These are phyloP conservation scores for Parastagonospora nodorum DNA, from an alignment of 2,329 filamentous ascomycete genomes.

Conservation along the genomic window DNA sequence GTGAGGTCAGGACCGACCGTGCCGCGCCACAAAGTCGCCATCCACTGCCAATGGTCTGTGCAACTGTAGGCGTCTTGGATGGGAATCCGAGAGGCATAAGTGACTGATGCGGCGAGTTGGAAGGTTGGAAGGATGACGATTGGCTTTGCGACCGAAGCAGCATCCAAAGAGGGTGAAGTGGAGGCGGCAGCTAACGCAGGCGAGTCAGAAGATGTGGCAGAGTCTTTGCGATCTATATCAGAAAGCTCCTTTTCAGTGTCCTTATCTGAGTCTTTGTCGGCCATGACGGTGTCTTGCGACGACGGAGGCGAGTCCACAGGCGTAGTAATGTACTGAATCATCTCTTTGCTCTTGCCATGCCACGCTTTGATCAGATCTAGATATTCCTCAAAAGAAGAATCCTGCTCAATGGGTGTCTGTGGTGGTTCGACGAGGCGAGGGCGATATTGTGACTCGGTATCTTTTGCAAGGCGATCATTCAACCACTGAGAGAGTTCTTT, in stretches of 20 bases:
- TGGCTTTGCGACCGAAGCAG: slow-evolving; percentile 54
- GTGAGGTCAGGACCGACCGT: slow-evolving; percentile 81
- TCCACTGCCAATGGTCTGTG: slow-evolving; percentile 97
- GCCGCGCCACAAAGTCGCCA: slow-evolving; percentile 90
- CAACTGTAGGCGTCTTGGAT: slow-evolving; percentile 78
- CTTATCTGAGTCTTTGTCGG: slow-evolving; percentile 18
- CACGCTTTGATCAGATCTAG: slow-evolving; percentile 71
- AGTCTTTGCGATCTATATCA: slow-evolving; percentile 18
- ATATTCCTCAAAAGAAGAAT: slow-evolving; percentile 58
- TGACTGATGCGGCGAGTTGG: slow-evolving; percentile 77
- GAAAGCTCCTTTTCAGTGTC: slow-evolving; percentile 5
- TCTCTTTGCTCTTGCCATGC: slow-evolving; percentile 76
- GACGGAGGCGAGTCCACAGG: slow-evolving; percentile 11
- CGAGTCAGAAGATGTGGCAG: slow-evolving; percentile 16
- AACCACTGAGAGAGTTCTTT: slow-evolving; percentile 69
- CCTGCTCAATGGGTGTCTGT: slow-evolving; percentile 46
- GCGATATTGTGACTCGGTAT: slow-evolving; percentile 52
- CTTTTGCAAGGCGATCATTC: slow-evolving; percentile 57
- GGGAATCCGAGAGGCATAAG: slow-evolving; percentile 73
- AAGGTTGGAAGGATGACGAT: slow-evolving; percentile 80
- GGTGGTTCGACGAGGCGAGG: slow-evolving; percentile 58
- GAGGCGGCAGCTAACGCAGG: slow-evolving; percentile 1
- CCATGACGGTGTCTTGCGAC: slow-evolving; percentile 3
- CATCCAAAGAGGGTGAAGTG: slow-evolving; percentile 9
- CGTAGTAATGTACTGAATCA: slow-evolving; percentile 62